These are phyloP conservation scores for Clavispora fructus DNA, from an alignment of 805 yeast species.

Conservation along the genomic window DNA sequence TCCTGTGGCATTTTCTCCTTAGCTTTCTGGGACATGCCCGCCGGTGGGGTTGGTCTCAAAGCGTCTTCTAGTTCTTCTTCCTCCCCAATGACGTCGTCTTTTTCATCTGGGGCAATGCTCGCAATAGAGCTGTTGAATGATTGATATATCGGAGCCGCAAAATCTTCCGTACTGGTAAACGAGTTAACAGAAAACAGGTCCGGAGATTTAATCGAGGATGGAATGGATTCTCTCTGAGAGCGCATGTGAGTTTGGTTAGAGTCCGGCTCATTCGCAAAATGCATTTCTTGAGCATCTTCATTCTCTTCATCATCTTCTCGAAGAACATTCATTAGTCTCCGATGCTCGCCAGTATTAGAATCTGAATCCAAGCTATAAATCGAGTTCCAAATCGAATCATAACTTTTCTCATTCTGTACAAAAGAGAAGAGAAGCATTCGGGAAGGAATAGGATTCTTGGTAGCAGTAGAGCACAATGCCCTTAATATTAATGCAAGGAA, in stretches of 20 bases:
- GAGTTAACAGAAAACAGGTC: not conserved
- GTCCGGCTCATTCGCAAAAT: not conserved
- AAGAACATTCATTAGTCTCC: slow-evolving; percentile 7
- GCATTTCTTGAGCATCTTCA: not conserved
- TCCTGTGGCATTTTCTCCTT: slow-evolving; percentile 48
- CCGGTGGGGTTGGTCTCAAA: slow-evolving; percentile 47
- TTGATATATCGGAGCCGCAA: not conserved
- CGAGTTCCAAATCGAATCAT: slow-evolving; percentile 30
- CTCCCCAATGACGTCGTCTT: slow-evolving; percentile 11
- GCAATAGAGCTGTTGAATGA: not conserved
- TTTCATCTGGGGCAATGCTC: not conserved
- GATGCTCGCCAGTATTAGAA: slow-evolving; percentile 18
- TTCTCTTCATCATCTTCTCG: slow-evolving; percentile 1
- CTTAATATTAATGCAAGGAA: slow-evolving; percentile 55
- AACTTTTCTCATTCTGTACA: slow-evolving; percentile 35
- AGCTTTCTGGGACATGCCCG: slow-evolving; percentile 58
- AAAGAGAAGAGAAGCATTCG: slow-evolving; percentile 50
- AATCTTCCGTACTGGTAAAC: not conserved
- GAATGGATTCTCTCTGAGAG: not conserved
- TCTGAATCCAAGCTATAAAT: slow-evolving; percentile 24
- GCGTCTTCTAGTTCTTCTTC: slow-evolving; percentile 31
- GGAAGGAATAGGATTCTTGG: slow-evolving; percentile 48
- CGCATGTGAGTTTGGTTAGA: not conserved
- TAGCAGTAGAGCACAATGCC: slow-evolving; percentile 47
- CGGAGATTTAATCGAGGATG: not conserved